Evolutionary conservation across 768 basidiomycete genomes (phyloP).

Genomic region (Neoboletus magnificus): DNA sequence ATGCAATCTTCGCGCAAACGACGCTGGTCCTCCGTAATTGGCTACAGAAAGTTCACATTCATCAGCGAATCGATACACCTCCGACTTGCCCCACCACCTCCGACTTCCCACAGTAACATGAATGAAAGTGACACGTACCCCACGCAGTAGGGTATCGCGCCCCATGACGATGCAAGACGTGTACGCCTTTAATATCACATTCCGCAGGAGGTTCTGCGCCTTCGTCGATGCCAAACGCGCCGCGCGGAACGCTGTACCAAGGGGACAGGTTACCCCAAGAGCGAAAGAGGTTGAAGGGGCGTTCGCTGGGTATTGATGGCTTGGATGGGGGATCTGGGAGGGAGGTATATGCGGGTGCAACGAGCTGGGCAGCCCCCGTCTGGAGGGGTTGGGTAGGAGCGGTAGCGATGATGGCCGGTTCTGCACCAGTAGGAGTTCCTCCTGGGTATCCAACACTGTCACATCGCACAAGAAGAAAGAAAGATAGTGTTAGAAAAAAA

Average conservation of each 20-base stretch:
- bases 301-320: constrained; percentile 15
- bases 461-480: not conserved
- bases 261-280: constrained; percentile 85
- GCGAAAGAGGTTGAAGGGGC: constrained; percentile 62
- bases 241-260: constrained; percentile 72
- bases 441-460: constrained; percentile 68
- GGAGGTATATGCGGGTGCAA: constrained; percentile 40
- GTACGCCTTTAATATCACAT: constrained; percentile 70
- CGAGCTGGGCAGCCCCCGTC: constrained; percentile 61
- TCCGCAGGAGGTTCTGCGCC: constrained; percentile 65
- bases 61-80: not conserved
- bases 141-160: constrained; percentile 69
- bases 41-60: constrained; percentile 33
- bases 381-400: constrained; percentile 79
- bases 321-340: constrained; percentile 21
- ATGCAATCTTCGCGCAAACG: constrained; percentile 54
- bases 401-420: constrained; percentile 67
- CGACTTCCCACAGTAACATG: not conserved
- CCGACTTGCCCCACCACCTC: not conserved
- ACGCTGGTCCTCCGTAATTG: constrained; percentile 59
- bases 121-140: constrained; percentile 39
- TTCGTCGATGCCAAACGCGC: constrained; percentile 70
- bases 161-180: constrained; percentile 80
- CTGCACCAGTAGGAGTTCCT: constrained; percentile 75
- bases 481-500: not conserved